These are phyloP conservation scores for Diaporthe nobilis DNA, from an alignment of 2,329 filamentous ascomycete genomes.

Conservation along the genomic window DNA sequence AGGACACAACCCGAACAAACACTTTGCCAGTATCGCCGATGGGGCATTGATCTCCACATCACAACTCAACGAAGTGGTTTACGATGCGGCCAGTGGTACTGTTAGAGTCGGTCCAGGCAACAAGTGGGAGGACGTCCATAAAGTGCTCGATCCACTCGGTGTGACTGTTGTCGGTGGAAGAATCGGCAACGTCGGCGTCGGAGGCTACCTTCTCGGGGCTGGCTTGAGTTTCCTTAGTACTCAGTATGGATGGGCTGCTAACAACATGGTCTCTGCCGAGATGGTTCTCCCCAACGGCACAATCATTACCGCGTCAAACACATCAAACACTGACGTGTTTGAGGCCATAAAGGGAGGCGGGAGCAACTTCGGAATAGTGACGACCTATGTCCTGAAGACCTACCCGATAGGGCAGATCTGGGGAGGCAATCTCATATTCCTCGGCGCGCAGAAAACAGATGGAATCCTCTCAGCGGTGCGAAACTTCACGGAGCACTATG, in stretches of 20 bases:
- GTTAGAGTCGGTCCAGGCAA: slow-evolving; percentile 62
- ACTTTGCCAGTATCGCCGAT: slow-evolving; percentile 64
- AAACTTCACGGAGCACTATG: slow-evolving; percentile 70
- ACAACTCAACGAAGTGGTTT: slow-evolving; percentile 57
- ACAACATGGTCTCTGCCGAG: slow-evolving; percentile 63
- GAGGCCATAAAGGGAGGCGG: slow-evolving; percentile 68
- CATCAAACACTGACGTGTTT: slow-evolving; percentile 63
- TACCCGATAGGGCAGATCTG: slow-evolving; percentile 58
- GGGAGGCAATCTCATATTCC: slow-evolving; percentile 59
- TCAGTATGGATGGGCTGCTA: slow-evolving; percentile 65
- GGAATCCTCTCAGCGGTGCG: slow-evolving; percentile 53
- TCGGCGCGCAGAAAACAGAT: slow-evolving; percentile 49
- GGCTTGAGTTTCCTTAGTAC: slow-evolving; percentile 66
- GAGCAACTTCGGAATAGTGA: slow-evolving; percentile 69
- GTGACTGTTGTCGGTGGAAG: slow-evolving; percentile 60
- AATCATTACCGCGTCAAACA: slow-evolving; percentile 60
- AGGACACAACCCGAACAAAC: slow-evolving; percentile 70
- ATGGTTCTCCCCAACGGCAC: slow-evolving; percentile 66
- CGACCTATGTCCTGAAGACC: slow-evolving; percentile 60
- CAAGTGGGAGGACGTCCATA: slow-evolving; percentile 58
- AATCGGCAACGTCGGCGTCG: slow-evolving; percentile 62
- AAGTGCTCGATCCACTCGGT: slow-evolving; percentile 57
- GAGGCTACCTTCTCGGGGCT: slow-evolving; percentile 67
- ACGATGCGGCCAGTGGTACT: slow-evolving; percentile 54
- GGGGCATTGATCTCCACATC: slow-evolving; percentile 65